Evolutionary conservation across 2,329 filamentous ascomycete genomes (phyloP).

Genomic region (Fusarium sp.): DNA sequence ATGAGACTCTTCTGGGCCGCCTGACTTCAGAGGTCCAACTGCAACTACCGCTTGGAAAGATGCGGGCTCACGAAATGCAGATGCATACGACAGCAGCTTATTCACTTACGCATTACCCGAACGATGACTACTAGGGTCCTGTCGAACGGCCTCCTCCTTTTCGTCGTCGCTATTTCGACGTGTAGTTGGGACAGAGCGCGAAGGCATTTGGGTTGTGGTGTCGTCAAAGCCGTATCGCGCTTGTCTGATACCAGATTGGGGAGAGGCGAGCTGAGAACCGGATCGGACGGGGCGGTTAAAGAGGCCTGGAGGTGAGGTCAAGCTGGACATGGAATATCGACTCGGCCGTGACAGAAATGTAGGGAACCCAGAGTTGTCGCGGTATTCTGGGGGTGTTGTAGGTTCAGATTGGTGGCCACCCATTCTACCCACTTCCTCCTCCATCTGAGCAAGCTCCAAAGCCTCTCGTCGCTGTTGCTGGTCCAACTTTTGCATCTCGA

Average conservation of each 20-base stretch:
- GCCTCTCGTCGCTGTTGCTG: slow-evolving; percentile 85
- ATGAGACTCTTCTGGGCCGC: not conserved
- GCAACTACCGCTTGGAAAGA: slow-evolving; percentile 20
- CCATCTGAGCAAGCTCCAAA: slow-evolving; percentile 85
- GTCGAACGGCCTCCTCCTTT: slow-evolving; percentile 78
- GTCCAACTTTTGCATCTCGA: slow-evolving; percentile 90
- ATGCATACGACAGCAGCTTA: not conserved
- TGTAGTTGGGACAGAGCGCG: slow-evolving; percentile 86
- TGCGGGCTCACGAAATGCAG: not conserved
- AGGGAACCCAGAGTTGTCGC: slow-evolving; percentile 79
- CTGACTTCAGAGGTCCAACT: slow-evolving; percentile 1
- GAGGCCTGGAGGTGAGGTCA: slow-evolving; percentile 82
- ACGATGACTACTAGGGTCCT: slow-evolving; percentile 77
- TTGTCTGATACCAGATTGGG: slow-evolving; percentile 72
- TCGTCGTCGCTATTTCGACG: slow-evolving; percentile 93
- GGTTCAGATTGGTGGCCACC: slow-evolving; percentile 90
- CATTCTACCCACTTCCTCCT: slow-evolving; percentile 75
- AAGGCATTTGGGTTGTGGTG: slow-evolving; percentile 74
- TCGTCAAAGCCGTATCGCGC: slow-evolving; percentile 65
- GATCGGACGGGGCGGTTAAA: slow-evolving; percentile 80
- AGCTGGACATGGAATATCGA: slow-evolving; percentile 87
- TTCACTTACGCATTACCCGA: slow-evolving; percentile 81
- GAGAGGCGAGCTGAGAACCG: slow-evolving; percentile 83
- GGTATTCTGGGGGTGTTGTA: slow-evolving; percentile 94
- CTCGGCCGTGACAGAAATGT: slow-evolving; percentile 85